These are phyloP conservation scores for Sugiyamaella valdiviana DNA, from an alignment of 805 yeast genomes.

Conservation along the genomic window DNA sequence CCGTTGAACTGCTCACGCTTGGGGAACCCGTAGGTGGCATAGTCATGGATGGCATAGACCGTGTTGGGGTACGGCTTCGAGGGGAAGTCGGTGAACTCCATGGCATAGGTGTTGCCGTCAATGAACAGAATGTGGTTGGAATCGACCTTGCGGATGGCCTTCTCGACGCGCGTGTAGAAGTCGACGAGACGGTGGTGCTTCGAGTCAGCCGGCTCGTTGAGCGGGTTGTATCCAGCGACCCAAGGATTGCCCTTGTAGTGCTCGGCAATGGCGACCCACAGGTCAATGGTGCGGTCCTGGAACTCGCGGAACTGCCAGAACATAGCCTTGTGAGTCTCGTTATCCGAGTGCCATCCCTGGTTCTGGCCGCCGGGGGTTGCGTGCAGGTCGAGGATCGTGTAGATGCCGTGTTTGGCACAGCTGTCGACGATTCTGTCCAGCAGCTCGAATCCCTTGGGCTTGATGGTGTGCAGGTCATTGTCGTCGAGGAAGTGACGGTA, in stretches of 20 bases:
- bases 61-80: slow-evolving; percentile 35
- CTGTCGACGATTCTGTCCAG: slow-evolving; percentile 40
- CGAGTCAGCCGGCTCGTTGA: slow-evolving; percentile 47
- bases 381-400: slow-evolving; percentile 45
- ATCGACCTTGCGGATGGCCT: slow-evolving; percentile 40
- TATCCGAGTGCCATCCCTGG: slow-evolving; percentile 50
- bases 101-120: slow-evolving; percentile 48
- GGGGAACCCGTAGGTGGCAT: slow-evolving; percentile 43
- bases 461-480: slow-evolving; percentile 39
- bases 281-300: slow-evolving; percentile 42
- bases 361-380: slow-evolving; percentile 50
- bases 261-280: slow-evolving; percentile 42
- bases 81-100: slow-evolving; percentile 46
- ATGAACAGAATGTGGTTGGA: slow-evolving; percentile 44
- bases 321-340: slow-evolving; percentile 41
- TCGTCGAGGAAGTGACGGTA: slow-evolving; percentile 46
- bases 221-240: slow-evolving; percentile 51
- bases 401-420: slow-evolving; percentile 43
- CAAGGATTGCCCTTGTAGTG: slow-evolving; percentile 43
- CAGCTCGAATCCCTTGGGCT: slow-evolving; percentile 41
- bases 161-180: slow-evolving; percentile 37
- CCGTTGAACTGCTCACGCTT: slow-evolving; percentile 30
- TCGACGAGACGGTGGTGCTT: slow-evolving; percentile 38
- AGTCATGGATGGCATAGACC: slow-evolving; percentile 49
- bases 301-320: slow-evolving; percentile 47